These are phyloP conservation scores for Bruguiera sexangula DNA, from an alignment of 345 rosid species.

Conservation along the genomic window DNA sequence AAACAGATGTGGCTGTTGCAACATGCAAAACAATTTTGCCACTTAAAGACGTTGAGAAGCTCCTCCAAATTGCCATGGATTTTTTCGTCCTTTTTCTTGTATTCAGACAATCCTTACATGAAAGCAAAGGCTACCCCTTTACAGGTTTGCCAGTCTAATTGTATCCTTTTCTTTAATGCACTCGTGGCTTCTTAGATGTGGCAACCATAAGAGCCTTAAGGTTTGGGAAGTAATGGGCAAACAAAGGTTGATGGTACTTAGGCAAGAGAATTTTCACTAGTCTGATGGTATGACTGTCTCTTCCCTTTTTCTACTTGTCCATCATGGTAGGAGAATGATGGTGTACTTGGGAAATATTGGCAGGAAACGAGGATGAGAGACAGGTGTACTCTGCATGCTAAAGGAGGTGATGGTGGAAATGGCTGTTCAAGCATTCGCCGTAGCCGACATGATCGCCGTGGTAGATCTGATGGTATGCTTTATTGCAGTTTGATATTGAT, in stretches of 20 bases:
- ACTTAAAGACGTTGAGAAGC: conserved; percentile 22
- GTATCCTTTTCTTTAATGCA: background rate
- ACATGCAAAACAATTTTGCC: conserved; percentile 24
- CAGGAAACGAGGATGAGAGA: conserved; percentile 75
- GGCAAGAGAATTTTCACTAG: background rate
- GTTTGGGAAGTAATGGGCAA: no score
- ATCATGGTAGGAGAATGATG: background rate
- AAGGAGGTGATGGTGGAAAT: conserved; percentile 69
- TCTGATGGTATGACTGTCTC: background rate
- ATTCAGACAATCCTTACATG: conserved; percentile 33
- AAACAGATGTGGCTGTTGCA: conserved; percentile 43
- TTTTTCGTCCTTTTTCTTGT: conserved; percentile 30
- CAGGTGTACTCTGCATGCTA: conserved; percentile 41
- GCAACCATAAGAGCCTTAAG: background rate
- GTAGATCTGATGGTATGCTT: conserved; percentile 56
- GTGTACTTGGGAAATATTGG: conserved; percentile 9
- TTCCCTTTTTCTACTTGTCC: background rate
- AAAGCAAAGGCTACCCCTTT: conserved; percentile 56
- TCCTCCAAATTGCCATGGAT: conserved; percentile 37
- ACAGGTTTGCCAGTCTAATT: conserved; percentile 35
- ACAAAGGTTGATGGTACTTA: no score
- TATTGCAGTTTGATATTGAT: background rate
- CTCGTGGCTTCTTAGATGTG: background rate
- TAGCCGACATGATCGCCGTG: conserved; percentile 46
- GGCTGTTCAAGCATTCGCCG: conserved; percentile 54